phyloP scores from a whole-genome alignment of 2,329 filamentous ascomycete genomes.

The Cladophialophora bantiana region DNA sequence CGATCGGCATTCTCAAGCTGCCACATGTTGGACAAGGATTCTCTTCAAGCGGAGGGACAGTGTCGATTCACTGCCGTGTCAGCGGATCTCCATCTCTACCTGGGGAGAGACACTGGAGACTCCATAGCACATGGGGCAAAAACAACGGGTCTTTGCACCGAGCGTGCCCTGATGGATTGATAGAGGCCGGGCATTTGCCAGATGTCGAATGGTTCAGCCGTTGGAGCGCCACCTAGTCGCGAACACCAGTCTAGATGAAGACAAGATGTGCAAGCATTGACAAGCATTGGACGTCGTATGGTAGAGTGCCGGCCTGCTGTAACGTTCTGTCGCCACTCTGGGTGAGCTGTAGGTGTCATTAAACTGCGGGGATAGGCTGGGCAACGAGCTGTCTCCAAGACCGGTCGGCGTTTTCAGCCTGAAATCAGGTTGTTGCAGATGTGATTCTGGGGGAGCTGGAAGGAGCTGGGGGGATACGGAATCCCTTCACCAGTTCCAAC shows the following conservation, averaged over 20 bases:
- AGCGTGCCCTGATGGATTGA: background rate
- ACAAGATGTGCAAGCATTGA: slow-evolving; percentile 29
- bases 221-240: slow-evolving; percentile 2
- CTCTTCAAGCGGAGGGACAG: slow-evolving; percentile 5
- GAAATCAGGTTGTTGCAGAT: slow-evolving; percentile 11
- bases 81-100: slow-evolving; percentile 27
- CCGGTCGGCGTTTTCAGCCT: slow-evolving; percentile 27
- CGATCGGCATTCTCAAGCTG: slow-evolving; percentile 15
- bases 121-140: slow-evolving; percentile 18
- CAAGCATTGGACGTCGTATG: slow-evolving; percentile 14
- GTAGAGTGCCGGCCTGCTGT: slow-evolving; percentile 14
- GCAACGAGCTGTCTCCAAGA: slow-evolving; percentile 10
- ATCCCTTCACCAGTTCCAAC: background rate
- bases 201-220: slow-evolving; percentile 25
- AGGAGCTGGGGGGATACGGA: background rate
- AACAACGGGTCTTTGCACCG: slow-evolving; percentile 2
- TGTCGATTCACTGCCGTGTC: slow-evolving; percentile 11
- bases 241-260: slow-evolving; percentile 19
- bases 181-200: slow-evolving; percentile 22
- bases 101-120: slow-evolving; percentile 13
- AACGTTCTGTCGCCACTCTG: slow-evolving; percentile 24
- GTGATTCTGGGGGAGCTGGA: background rate
- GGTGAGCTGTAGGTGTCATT: slow-evolving; percentile 10
- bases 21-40: slow-evolving; percentile 27
- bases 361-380: slow-evolving; percentile 20